A percentile compares a stretch with the other conserved stretches of the same genome.
These are phyloP conservation scores for Linum trigynum DNA, from an alignment of 345 rosid genomes.

Conservation along the genomic window DNA sequence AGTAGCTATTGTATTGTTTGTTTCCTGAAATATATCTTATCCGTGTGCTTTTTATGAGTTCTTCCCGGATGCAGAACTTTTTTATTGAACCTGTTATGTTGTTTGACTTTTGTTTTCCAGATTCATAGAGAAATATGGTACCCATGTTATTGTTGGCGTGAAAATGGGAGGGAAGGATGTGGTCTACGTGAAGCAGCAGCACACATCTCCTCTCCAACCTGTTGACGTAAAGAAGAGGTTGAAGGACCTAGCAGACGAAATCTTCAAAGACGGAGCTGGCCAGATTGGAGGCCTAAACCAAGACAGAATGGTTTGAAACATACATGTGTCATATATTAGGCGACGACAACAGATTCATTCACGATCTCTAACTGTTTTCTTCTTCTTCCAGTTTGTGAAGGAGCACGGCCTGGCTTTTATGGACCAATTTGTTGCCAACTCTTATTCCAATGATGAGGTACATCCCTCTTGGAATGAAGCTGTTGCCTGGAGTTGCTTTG, in stretches of 20 bases:
- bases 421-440: constrained; percentile 23
- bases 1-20: background rate
- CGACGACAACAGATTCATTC: background rate
- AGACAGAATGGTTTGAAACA: constrained; percentile 20
- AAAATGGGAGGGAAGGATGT: constrained; percentile 29
- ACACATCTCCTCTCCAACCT: constrained; percentile 15
- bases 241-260: constrained; percentile 21
- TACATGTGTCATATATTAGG: background rate
- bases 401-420: constrained; percentile 16
- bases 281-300: background rate
- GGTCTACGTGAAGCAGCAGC: constrained; percentile 23
- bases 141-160: constrained; percentile 23
- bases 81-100: background rate
- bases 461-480: background rate
- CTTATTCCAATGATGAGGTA: constrained; percentile 31
- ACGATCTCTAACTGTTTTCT: background rate
- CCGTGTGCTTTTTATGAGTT: background rate
- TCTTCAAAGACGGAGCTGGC: constrained; percentile 17
- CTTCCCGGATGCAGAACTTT: background rate
- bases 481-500: no score
- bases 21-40: background rate
- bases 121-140: constrained; percentile 28
- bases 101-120: constrained; percentile 12
- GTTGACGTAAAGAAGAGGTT: constrained; percentile 22
- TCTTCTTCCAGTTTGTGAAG: constrained; percentile 16